Conservation (phyloP, 768 basidiomycete species). For the Termitomyces sp. region DNA sequence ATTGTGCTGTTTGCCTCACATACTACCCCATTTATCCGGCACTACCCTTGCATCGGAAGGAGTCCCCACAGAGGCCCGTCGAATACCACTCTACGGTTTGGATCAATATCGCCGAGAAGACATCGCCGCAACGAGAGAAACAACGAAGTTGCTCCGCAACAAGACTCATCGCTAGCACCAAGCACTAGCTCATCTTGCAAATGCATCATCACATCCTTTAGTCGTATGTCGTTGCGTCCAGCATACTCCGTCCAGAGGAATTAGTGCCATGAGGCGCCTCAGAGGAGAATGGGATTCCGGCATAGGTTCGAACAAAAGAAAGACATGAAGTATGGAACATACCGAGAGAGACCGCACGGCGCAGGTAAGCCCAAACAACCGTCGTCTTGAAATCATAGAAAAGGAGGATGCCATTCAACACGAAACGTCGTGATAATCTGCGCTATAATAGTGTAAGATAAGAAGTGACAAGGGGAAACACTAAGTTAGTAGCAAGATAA, state of each 20-base stretch:
- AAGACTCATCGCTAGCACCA: conserved; percentile 12
- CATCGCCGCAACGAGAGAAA: not conserved
- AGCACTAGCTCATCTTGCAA: conserved; percentile 19
- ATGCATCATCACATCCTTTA: conserved; percentile 17
- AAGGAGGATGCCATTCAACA: conserved; percentile 7
- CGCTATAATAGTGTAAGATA: conserved; percentile 2
- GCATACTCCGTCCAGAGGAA: conserved; percentile 20
- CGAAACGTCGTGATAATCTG: conserved; percentile 2
- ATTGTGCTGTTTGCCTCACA: conserved; percentile 67
- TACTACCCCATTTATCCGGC: conserved; percentile 77
- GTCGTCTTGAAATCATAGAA: not conserved
- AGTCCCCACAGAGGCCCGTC: conserved; percentile 79
- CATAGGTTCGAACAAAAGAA: conserved; percentile 1
- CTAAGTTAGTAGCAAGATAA: conserved; percentile 4
- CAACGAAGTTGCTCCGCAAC: conserved; percentile 16
- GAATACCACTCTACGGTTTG: conserved; percentile 49
- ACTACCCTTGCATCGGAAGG: conserved; percentile 73
- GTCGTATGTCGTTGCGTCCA: conserved; percentile 7
- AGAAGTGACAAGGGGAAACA: not conserved
- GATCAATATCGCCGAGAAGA: conserved; percentile 22
- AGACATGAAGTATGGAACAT: not conserved
- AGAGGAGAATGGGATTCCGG: conserved; percentile 17
- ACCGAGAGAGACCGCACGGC: not conserved
- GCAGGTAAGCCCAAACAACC: not conserved
- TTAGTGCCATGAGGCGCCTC: conserved; percentile 19